Evolutionary conservation across 1,284 basidiomycete genomes (phyloP).

Genomic region (Cystobasidium slooffiae): DNA sequence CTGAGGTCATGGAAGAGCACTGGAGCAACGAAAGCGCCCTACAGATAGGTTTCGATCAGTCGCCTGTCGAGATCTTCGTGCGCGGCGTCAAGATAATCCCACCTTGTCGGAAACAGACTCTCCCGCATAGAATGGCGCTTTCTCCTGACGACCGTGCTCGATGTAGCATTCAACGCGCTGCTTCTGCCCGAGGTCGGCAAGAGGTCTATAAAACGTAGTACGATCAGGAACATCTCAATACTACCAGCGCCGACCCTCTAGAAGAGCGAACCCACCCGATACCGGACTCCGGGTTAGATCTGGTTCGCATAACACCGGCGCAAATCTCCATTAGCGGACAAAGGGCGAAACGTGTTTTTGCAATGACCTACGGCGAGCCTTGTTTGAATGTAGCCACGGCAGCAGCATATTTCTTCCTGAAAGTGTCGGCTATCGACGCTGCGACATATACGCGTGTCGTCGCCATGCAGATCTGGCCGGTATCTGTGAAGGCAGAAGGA

Average conservation of each 20-base stretch:
- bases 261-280: neutral
- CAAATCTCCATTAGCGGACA: neutral
- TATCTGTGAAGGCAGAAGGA: neutral
- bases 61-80: constrained; percentile 53
- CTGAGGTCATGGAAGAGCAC: constrained; percentile 57
- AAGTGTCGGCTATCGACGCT: constrained; percentile 1
- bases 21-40: constrained; percentile 56
- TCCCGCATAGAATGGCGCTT: neutral
- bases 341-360: no score
- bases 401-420: constrained; percentile 10
- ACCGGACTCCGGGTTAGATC: neutral
- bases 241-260: neutral
- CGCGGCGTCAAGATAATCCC: constrained; percentile 25
- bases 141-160: constrained; percentile 25
- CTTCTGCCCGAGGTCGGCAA: constrained; percentile 48
- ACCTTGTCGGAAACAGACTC: constrained; percentile 28
- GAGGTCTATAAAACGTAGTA: constrained; percentile 24
- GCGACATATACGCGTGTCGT: constrained; percentile 11
- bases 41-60: constrained; percentile 19
- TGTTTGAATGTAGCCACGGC: constrained; percentile 1
- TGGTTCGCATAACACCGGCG: neutral
- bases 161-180: constrained; percentile 44
- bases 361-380: constrained; percentile 1
- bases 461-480: constrained; percentile 33
- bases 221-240: neutral